Evolutionary conservation across 1,139 yeast genomes (phyloP), one percentile per base, ranked within the genome.

Genomic region (Wickerhamiella pararugosa): DNA sequence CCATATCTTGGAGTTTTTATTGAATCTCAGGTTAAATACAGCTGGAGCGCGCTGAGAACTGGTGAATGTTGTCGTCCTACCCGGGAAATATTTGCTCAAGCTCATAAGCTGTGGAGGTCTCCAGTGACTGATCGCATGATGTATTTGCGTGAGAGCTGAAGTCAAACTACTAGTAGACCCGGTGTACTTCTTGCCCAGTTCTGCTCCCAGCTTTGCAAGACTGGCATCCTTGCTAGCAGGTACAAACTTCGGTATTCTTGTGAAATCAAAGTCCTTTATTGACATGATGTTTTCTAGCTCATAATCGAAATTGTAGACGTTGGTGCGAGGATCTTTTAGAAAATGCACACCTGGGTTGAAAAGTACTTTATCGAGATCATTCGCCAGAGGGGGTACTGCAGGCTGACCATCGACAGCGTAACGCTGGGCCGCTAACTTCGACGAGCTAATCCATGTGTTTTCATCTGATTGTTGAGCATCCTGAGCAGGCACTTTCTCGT

Each of bases 101-200:
- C 61, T 56, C 10, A 61, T 50, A 3, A 70, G 58, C 41, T 69
- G 67, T 2, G 71, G 67, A 2, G 69, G 70, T 42, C 80, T 64
- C 52, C 73, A 67, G 53, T 79, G 76, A 28, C 93, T 74, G 8
- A 90, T 54, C 21, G 78, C 56, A 47, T 61, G 68, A 59, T 90
- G 95, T 48, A 87, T 66, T 44, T 86, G 94, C 8, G 76, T 67
- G 41, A 90, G 66, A 1, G 79, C 63, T 0, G 78, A 69, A 0
- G 97, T 86, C 80, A 90, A 71, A 2, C 95, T 80, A 25, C 94
- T 81, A 0, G 97, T 86, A 0, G 96, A 84, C 1, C 93, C 81
- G 47, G 73, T 74, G 56, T 69, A 87, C 45, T 65, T 67, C 26
- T 66, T 62, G 11, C 61, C 54, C 25, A 61, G 45, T 5, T 58